Evolutionary conservation across 768 basidiomycete species (phyloP).

Genomic region (Fistulinella prunicolor): DNA sequence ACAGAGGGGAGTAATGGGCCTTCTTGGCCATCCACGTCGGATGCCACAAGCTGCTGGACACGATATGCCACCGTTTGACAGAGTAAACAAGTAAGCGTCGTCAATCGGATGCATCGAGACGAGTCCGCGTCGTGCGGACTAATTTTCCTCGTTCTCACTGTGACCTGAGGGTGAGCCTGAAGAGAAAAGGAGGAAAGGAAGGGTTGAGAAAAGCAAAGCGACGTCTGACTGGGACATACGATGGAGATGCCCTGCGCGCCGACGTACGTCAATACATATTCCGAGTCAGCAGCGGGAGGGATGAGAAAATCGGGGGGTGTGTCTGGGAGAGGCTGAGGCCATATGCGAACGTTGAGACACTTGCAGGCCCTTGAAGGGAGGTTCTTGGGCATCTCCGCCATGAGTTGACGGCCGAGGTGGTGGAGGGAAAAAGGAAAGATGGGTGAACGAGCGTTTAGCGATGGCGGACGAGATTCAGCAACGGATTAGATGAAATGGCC

Average conservation of each 20-base stretch:
- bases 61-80: conserved; percentile 69
- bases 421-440: conserved; percentile 18
- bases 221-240: conserved; percentile 40
- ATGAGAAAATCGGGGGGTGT: conserved; percentile 38
- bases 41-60: conserved; percentile 55
- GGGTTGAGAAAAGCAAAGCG: not conserved
- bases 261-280: conserved; percentile 57
- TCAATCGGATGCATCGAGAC: conserved; percentile 54
- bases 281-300: conserved; percentile 24
- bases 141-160: conserved; percentile 57
- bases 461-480: conserved; percentile 15
- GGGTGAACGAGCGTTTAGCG: conserved; percentile 26
- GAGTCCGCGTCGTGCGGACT: conserved; percentile 42
- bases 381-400: conserved; percentile 23
- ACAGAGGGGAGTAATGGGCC: conserved; percentile 67
- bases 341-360: conserved; percentile 70
- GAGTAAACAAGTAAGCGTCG: conserved; percentile 64
- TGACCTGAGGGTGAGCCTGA: conserved; percentile 70
- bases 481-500: conserved; percentile 35
- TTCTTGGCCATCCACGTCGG: conserved; percentile 57
- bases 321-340: conserved; percentile 27
- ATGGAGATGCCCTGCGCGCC: conserved; percentile 65
- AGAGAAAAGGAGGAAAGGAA: conserved; percentile 12
- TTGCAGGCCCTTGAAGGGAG: conserved; percentile 50
- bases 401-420: conserved; percentile 14